These are phyloP conservation scores for Leptographium galeiforme DNA, from an alignment of 2,329 filamentous ascomycete species.

Conservation along the genomic window DNA sequence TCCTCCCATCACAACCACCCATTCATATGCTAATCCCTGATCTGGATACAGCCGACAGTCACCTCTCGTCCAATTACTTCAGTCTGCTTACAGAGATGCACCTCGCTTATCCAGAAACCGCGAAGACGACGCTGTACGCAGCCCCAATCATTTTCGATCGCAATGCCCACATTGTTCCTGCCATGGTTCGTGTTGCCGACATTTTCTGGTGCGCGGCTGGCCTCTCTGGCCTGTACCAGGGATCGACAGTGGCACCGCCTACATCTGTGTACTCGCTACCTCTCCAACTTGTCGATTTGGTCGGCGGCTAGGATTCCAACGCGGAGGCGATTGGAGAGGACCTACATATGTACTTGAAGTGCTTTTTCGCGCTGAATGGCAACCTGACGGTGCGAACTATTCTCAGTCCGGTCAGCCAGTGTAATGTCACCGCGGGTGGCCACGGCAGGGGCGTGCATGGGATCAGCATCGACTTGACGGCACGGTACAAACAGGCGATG, in stretches of 20 bases:
- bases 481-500: constrained; percentile 58
- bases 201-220: constrained; percentile 60
- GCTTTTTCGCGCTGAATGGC: constrained; percentile 61
- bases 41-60: constrained; percentile 47
- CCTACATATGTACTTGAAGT: constrained; percentile 67
- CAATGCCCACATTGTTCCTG: constrained; percentile 54
- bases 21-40: constrained; percentile 12
- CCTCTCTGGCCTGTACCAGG: constrained; percentile 52
- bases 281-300: constrained; percentile 51
- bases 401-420: constrained; percentile 57
- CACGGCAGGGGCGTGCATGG: constrained; percentile 38
- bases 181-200: constrained; percentile 57
- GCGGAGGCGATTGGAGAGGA: constrained; percentile 63
- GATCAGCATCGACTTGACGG: constrained; percentile 42
- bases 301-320: constrained; percentile 60
- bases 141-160: constrained; percentile 63
- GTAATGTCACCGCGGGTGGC: constrained; percentile 51
- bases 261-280: constrained; percentile 63
- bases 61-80: constrained; percentile 57
- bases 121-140: constrained; percentile 50
- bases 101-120: constrained; percentile 42
- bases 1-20: no score
- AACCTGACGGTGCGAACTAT: constrained; percentile 52
- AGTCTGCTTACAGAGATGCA: constrained; percentile 51
- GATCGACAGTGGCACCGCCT: constrained; percentile 52